Evolutionary conservation across 345 rosid genomes (phyloP), one percentile per base, ranked within the genome.

Genomic region (Kandelia obovata): DNA sequence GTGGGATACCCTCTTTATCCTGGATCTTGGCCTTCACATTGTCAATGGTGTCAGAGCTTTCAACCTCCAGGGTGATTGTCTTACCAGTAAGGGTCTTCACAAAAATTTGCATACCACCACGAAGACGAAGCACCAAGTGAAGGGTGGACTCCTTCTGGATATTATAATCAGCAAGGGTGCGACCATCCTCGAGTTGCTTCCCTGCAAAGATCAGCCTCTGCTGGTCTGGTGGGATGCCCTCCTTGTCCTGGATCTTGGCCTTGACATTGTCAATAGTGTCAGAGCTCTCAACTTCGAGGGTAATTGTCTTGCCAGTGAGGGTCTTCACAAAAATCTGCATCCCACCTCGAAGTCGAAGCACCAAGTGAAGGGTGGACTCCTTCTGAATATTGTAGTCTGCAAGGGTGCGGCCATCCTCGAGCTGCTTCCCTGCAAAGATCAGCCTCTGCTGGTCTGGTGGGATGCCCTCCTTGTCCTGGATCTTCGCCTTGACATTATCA

Each of bases 401-500:
- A 53, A 53, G 56, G 25, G 56, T 53, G 23, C 56, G 56, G 20
- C 56, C 56, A 53, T 53, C 56, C 56, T 53, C 56, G 1, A 53
- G 56, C 23, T 53, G 56, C 56, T 53, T 53, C 6, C 56, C 56
- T 3, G 56, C 56, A 53, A 53, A 53, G 0, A 53, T 53, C 56
- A 53, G 23, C 56, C 56, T 53, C 3, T 53, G 56, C 25, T 53
- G 56, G 9, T 53, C 56, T 20, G 56, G 56, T 17, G 56, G 56
- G 23, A 53, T 53, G 20, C 56, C 56, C 56, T 53, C 56, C 56
- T 53, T 53, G 56, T 53, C 56, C 56, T 53, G 56, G 56, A 53
- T 53, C 56, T 53, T 53, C 9, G 56, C 56, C 25, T 53, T 53
- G 1, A 53, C 56, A 9, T 53, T 53, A 6, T 53, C 56, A 0